Conservation (phyloP, 371 early-diverging fungal species). For the Conidiobolus incongruus region DNA sequence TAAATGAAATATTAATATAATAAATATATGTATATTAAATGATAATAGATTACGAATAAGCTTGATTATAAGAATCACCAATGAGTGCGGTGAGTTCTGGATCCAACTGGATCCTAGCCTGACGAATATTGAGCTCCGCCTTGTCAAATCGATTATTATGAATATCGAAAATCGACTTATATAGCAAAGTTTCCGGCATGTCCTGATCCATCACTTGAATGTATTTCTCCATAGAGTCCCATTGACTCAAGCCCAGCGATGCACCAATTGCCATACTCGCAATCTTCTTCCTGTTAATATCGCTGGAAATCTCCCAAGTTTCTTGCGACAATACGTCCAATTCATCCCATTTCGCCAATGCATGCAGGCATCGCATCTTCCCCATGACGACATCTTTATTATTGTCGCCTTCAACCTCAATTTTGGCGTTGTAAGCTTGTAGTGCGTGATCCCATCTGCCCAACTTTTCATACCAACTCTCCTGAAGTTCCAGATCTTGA, state of each 20-base stretch:
- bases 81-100: slow-evolving; percentile 73
- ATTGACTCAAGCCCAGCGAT: slow-evolving; percentile 83
- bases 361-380: slow-evolving; percentile 83
- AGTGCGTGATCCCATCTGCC: slow-evolving; percentile 91
- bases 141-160: slow-evolving; percentile 60
- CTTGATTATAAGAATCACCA: slow-evolving; percentile 87
- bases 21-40: no score
- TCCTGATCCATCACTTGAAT: slow-evolving; percentile 58
- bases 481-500: slow-evolving; percentile 65
- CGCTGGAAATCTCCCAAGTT: slow-evolving; percentile 43
- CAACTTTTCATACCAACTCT: slow-evolving; percentile 87
- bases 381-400: slow-evolving; percentile 60
- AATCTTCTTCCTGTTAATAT: slow-evolving; percentile 31
- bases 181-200: slow-evolving; percentile 43
- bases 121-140: slow-evolving; percentile 50
- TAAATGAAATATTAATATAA: no score
- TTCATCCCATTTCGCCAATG: slow-evolving; percentile 84
- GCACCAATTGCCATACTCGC: slow-evolving; percentile 80
- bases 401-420: slow-evolving; percentile 46
- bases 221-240: slow-evolving; percentile 83
- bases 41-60: no score
- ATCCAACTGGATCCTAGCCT: slow-evolving; percentile 70
- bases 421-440: slow-evolving; percentile 64
- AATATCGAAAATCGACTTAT: slow-evolving; percentile 67
- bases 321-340: slow-evolving; percentile 60